Percentiles rank a stretch among this genome's conserved stretches.
These are phyloP conservation scores for Immersiella caudata DNA, from an alignment of 495 filamentous ascomycete species.

Conservation along the genomic window DNA sequence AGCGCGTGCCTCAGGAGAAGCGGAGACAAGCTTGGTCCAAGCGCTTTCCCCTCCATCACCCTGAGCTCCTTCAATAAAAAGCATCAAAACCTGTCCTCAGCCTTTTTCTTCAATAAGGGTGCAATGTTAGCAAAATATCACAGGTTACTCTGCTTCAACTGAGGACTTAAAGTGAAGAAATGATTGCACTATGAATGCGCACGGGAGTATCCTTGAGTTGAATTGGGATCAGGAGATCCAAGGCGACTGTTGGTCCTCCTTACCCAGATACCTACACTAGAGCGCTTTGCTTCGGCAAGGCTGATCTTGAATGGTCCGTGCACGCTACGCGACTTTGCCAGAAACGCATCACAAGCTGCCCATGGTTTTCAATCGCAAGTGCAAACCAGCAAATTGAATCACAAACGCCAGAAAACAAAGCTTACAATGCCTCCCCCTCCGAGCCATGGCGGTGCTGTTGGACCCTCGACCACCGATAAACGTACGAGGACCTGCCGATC, in stretches of 20 bases:
- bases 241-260: too few species aligned
- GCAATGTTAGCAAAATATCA: too few species aligned
- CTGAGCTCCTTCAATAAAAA: background rate
- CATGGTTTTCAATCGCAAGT: slow-evolving; percentile 19
- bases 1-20: background rate
- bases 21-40: slow-evolving; percentile 5
- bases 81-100: too few species aligned
- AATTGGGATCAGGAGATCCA: too few species aligned
- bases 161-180: too few species aligned
- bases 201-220: too few species aligned
- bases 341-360: slow-evolving; percentile 19
- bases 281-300: slow-evolving; percentile 23
- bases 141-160: too few species aligned
- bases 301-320: slow-evolving; percentile 23
- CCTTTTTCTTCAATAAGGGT: too few species aligned
- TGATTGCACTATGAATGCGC: too few species aligned
- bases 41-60: slow-evolving; percentile 1
- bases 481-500: slow-evolving; percentile 56
- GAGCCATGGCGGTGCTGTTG: slow-evolving; percentile 48
- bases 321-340: slow-evolving; percentile 2
- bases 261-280: background rate
- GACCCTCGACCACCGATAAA: slow-evolving; percentile 89
- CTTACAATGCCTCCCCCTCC: slow-evolving; percentile 53
- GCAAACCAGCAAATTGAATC: background rate
- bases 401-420: background rate